Base-by-base conservation (phyloP, 441 rosid genomes). In the Adansonia rubrostipa region DNA sequence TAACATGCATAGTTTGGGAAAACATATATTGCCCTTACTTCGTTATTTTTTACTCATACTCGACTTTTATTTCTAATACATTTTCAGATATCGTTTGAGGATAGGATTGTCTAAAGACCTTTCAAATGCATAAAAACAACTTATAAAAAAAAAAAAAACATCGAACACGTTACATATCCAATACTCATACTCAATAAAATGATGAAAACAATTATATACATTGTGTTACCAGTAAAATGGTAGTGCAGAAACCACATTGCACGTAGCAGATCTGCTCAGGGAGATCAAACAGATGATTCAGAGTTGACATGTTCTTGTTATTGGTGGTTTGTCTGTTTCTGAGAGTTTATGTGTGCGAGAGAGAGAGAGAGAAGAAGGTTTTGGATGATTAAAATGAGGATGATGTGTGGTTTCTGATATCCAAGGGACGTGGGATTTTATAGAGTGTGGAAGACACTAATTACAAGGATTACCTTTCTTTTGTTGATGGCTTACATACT, bases 231-330 rank as follows among this genome's bases (percentile, higher is more conserved):
- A 93, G 93, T 72, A 96, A 87, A 83, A 94, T 89, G 82, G 98
- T 96, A 85, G 89, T 86, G 87, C 98, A 93, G 84, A 89, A 96
- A 61, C 97, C 97, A 82, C 98, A 96, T 80, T 94, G 96, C 24
- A 96, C 95, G 78, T 94, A 93, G 86, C 96, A 96, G 83, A 96
- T 91, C 89, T 96, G 94, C 74, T 95, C 97, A 10, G 97, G 92
- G 71, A 89, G 91, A 86, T 93, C 95, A 80, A 92, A 86, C 77
- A 87, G 86, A 78, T 88, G 90, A 81, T 82, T 91, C 77, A 91
- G 76, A 57, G 89, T 83, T 64, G 93, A 86, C 97, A 93, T 84
- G 62, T 10, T 80, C 70, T 47, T n/a, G 60, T 54, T 54, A 5
- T 14, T 56, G 75, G 70, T 67, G 51, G 22, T 22, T 70, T 20